A percentile compares a stretch with the other conserved stretches of the same genome.
phyloP scores from a whole-genome alignment of 495 filamentous ascomycete genomes.

The Neurospora sp. region DNA sequence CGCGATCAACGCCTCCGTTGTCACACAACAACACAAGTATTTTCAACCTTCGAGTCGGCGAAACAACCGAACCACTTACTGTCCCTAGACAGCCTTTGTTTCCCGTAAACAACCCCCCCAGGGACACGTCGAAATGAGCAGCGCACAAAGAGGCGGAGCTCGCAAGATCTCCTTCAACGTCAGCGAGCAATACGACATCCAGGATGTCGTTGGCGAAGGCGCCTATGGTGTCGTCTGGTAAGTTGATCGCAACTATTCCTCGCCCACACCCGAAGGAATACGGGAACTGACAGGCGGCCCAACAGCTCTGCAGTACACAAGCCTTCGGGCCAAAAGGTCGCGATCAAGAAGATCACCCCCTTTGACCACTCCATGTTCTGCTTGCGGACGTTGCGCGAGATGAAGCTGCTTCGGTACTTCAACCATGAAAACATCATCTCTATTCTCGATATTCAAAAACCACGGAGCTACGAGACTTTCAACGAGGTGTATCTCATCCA shows the following conservation, averaged over 20 bases:
- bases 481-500: slow-evolving; percentile 99
- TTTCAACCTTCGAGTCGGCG: not conserved
- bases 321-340: slow-evolving; percentile 96
- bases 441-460: slow-evolving; percentile 98
- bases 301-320: slow-evolving; percentile 92
- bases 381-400: slow-evolving; percentile 90
- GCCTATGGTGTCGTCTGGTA: slow-evolving; percentile 99
- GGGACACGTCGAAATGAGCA: slow-evolving; percentile 18
- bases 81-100: slow-evolving; percentile 10
- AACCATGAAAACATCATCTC: slow-evolving; percentile 99
- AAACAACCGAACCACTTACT: not conserved
- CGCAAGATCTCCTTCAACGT: slow-evolving; percentile 99
- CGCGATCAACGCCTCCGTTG: not conserved
- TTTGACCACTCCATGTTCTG: slow-evolving; percentile 99
- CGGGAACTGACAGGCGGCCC: not conserved
- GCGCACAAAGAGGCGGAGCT: slow-evolving; percentile 41
- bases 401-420: slow-evolving; percentile 98
- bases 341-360: slow-evolving; percentile 99
- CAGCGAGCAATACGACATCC: slow-evolving; percentile 98
- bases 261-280: not conserved
- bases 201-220: slow-evolving; percentile 97
- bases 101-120: not conserved
- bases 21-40: not conserved
- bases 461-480: slow-evolving; percentile 88
- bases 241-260: slow-evolving; percentile 18